Base-by-base conservation (phyloP, 2,329 filamentous ascomycete species). In the Nakataea oryzae region DNA sequence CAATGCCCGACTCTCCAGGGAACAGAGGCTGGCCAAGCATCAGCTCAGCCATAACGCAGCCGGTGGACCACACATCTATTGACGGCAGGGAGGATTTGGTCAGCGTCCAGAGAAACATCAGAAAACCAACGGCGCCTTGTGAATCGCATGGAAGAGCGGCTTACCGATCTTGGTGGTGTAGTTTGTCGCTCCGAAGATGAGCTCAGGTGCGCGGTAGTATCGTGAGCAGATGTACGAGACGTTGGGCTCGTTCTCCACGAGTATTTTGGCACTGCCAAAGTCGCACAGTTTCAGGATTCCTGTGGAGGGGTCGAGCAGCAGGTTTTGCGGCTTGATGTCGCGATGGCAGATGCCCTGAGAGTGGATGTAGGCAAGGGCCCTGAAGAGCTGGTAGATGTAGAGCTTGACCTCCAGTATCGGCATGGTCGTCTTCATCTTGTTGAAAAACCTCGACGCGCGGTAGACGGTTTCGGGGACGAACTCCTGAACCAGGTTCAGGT, bases 351-450 rank as follows among this genome's bases (percentile, higher is more conserved):
- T 99, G 71, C 95, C 95, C 79, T 97, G 93, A 12, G 95, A 97
- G 79, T 99, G 95, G 70, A 99, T 99, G 79, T 99, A 99, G 72
- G 95, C 95, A 69, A 99, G 84, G 47, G 95, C 96, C 70, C 95
- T 89, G 86, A 99, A 99, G 62, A 99, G 89, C 81, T 99, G 95
- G 79, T 99, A 99, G 74, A 93, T 99, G 82, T 97, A 99, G 66
- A 99, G 88, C 82, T 99, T 99, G 74, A 97, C 92, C 77, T 99
- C 95, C 69, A 99, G 86, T 70, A 93, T 96, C 21, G 95, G 95
- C 95, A 99, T 99, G 61, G 93, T 97, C 8, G 93, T 96, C 86
- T 97, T 99, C 88, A 97, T 89, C 82, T 99, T 99, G 84, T 96
- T 97, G 84, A 99, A 99, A 80, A 97, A 97, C 71, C 95, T 88